phyloP scores from a whole-genome alignment of 768 basidiomycete genomes.

The Lactifluus subvellereus region DNA sequence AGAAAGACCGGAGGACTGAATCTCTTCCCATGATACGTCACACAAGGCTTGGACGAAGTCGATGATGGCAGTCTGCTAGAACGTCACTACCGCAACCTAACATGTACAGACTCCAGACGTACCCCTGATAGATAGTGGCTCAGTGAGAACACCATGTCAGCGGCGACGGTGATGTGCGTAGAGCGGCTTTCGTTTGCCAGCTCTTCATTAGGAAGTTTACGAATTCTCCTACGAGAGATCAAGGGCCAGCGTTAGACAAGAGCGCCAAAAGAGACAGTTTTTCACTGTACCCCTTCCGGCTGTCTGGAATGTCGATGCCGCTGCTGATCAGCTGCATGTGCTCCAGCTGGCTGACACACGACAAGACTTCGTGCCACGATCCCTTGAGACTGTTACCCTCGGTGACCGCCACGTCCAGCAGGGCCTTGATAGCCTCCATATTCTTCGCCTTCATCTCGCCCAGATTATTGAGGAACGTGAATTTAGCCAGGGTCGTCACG shows the following conservation, averaged over 20 bases:
- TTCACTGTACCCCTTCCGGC: slow-evolving; percentile 67
- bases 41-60: slow-evolving; percentile 95
- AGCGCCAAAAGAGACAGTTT: not conserved
- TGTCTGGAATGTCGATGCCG: slow-evolving; percentile 81
- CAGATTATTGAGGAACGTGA: slow-evolving; percentile 95
- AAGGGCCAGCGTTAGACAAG: slow-evolving; percentile 20
- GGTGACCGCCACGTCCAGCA: slow-evolving; percentile 91
- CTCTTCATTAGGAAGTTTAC: slow-evolving; percentile 81
- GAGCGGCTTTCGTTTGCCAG: slow-evolving; percentile 95
- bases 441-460: slow-evolving; percentile 99
- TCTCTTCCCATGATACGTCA: slow-evolving; percentile 99
- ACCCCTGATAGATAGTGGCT: slow-evolving; percentile 95
- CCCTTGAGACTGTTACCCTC: slow-evolving; percentile 95
- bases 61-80: slow-evolving; percentile 81
- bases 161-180: slow-evolving; percentile 96
- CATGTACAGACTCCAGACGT: slow-evolving; percentile 31
- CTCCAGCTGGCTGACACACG: slow-evolving; percentile 96
- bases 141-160: slow-evolving; percentile 98
- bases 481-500: slow-evolving; percentile 92
- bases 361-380: slow-evolving; percentile 94
- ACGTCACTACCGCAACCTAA: slow-evolving; percentile 3
- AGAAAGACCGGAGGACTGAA: slow-evolving; percentile 92
- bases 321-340: slow-evolving; percentile 96
- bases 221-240: slow-evolving; percentile 33
- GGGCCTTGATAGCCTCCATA: slow-evolving; percentile 96